A percentile compares a stretch with the other conserved stretches of the same genome.
Conservation (phyloP, 495 filamentous ascomycete genomes). For the Sphaerosporella brunnea region DNA sequence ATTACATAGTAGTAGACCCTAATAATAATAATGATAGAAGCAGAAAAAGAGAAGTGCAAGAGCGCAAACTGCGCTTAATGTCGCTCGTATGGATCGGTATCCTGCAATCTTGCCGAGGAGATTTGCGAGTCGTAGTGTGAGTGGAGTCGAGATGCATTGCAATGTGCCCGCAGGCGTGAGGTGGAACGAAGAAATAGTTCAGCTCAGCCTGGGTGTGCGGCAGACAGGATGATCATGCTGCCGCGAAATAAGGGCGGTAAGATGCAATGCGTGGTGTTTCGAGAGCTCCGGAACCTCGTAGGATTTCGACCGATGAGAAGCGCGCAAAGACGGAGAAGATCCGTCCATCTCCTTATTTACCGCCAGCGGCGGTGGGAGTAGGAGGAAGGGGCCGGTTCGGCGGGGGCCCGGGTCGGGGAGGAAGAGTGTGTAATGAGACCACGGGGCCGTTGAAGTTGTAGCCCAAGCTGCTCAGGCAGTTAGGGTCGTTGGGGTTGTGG, state of each 20-base stretch:
- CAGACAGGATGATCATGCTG: not conserved
- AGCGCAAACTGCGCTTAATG: not conserved
- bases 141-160: not conserved
- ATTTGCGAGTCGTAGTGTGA: not conserved
- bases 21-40: not conserved
- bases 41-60: not conserved
- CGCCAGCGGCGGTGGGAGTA: constrained; percentile 11
- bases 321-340: not conserved
- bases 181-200: not conserved
- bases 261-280: not conserved
- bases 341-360: not conserved
- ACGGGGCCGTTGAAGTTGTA: constrained; percentile 28
- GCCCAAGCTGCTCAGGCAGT: constrained; percentile 24
- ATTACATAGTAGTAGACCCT: constrained; percentile 2
- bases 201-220: not conserved
- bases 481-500: constrained; percentile 26
- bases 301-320: not conserved
- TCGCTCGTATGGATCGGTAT: no score
- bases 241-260: not conserved
- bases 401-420: constrained; percentile 24
- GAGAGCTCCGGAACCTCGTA: not conserved
- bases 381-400: constrained; percentile 27
- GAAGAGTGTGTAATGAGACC: constrained; percentile 15
- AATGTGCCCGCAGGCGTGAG: not conserved
- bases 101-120: no score